Conservation (phyloP, 768 basidiomycete species). For the Cystoderma amianthinum region DNA sequence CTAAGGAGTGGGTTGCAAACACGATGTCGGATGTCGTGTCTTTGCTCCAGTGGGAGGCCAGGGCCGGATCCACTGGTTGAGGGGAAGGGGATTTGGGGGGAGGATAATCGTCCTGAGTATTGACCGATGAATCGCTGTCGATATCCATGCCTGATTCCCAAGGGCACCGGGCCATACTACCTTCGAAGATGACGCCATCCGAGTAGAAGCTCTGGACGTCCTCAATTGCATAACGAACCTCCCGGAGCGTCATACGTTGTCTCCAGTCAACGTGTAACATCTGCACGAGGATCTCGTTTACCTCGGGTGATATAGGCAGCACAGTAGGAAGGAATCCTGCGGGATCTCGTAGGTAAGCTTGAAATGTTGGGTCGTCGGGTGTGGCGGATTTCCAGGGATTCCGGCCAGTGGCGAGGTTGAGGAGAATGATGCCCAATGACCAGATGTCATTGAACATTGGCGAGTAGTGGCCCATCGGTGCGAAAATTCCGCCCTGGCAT, state of each 20-base stretch:
- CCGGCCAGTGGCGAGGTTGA: constrained; percentile 94
- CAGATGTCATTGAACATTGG: constrained; percentile 92
- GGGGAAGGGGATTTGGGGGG: constrained; percentile 23
- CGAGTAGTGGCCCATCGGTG: constrained; percentile 71
- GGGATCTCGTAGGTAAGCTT: constrained; percentile 82
- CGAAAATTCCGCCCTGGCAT: constrained; percentile 83
- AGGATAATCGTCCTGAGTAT: constrained; percentile 31
- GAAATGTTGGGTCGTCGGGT: constrained; percentile 83
- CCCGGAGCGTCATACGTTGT: constrained; percentile 35
- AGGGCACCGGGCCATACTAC: constrained; percentile 68
- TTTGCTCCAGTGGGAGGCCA: constrained; percentile 55
- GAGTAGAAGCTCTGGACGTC: constrained; percentile 59
- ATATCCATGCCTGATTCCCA: constrained; percentile 72
- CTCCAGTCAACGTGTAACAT: constrained; percentile 62
- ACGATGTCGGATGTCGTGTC: constrained; percentile 43
- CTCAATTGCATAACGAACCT: constrained; percentile 49
- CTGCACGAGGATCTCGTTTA: constrained; percentile 70
- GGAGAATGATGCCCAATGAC: constrained; percentile 94
- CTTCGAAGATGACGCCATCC: constrained; percentile 66
- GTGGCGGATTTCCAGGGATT: constrained; percentile 99
- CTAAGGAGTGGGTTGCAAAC: constrained; percentile 30
- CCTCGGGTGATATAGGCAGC: constrained; percentile 73
- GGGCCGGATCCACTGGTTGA: constrained; percentile 19
- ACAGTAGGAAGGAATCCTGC: constrained; percentile 78
- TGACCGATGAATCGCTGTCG: constrained; percentile 49